Percentiles rank a stretch among this genome's conserved stretches.
These are phyloP conservation scores for Citrullus mucosospermus DNA, from an alignment of 306 rosid species.

Conservation along the genomic window DNA sequence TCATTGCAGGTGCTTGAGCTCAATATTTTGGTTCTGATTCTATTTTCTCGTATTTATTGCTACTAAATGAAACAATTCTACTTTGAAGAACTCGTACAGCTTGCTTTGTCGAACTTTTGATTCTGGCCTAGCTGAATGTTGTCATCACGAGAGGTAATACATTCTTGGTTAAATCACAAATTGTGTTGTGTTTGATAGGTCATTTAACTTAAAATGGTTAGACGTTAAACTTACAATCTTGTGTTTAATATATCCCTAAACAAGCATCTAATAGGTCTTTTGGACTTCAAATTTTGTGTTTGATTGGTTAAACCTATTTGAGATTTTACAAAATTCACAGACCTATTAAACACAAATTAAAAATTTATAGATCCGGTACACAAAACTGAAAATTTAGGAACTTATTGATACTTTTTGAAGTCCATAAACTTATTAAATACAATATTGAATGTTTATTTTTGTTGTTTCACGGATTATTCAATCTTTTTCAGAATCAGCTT, in stretches of 20 bases:
- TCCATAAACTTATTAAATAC: not conserved
- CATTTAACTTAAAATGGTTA: not conserved
- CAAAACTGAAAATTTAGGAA: no score
- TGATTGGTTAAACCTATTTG: not conserved
- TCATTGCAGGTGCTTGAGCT: slow-evolving; percentile 64
- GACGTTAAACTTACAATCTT: not conserved
- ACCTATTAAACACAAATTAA: not conserved
- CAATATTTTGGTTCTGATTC: not conserved
- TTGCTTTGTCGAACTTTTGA: slow-evolving; percentile 79
- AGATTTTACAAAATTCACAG: not conserved
- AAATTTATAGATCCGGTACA: no score
- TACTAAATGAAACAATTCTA: slow-evolving; percentile 11
- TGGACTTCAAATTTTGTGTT: not conserved
- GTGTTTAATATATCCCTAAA: not conserved
- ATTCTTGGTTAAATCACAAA: not conserved
- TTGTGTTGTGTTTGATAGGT: not conserved
- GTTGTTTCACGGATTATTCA: not conserved
- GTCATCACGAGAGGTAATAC: slow-evolving; percentile 82
- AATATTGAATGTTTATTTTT: not conserved
- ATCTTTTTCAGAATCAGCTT: slow-evolving; percentile 49
- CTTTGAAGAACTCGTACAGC: slow-evolving; percentile 62
- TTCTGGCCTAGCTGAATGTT: slow-evolving; percentile 81
- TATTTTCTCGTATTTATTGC: slow-evolving; percentile 11
- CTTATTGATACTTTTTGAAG: not conserved
- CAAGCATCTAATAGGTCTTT: not conserved